Base-by-base conservation (phyloP, 1,284 basidiomycete genomes). In the Austropuccinia psidii region DNA sequence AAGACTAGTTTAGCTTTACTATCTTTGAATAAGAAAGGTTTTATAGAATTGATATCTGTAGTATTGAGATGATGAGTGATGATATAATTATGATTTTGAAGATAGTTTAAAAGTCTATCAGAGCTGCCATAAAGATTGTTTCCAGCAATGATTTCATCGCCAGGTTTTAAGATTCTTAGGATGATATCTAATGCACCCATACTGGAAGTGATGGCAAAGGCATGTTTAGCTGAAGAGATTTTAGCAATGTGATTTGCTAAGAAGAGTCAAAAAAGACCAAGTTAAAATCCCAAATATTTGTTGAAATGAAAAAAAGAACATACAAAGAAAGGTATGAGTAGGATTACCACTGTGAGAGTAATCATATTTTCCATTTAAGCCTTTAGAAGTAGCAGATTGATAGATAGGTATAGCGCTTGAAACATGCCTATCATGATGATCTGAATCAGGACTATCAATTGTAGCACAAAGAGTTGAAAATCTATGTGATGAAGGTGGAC, bases 151-250 rank as follows among this genome's bases (percentile, higher is more conserved):
- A 99, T 87, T 79, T 93, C 90, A 82, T 94, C 90, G 27, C 92
- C 92, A 0, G 95, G 92, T 83, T 94, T 95, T 77, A 98, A 87
- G 45, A 97, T 81, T 55, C 96, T 89, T 54, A 97, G 87, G 78
- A 98, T 97, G 72, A 95, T 87, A 81, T 99, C 96, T 66, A 98
- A 86, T 19, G 93, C 93, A 19, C 95, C 94, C 96, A 99, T 99
- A 74, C 96, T 96, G 9, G 93, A 95, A 8, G 91, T 90, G 7
- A 98, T 91, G 29, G 89, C 87, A 80, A 95, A 93, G 1, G 91
- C 90, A 85, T 93, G 88, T 8, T 84, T 83, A 6, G 93, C 92
- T 49, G 89, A 90, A 43, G 93, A 95, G 77, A 97, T 91, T 83
- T 95, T 93, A 60, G 93, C 93, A 69, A 97, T 86, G 80, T 97